Percentiles rank a stretch among this genome's conserved stretches.
These are phyloP conservation scores for Danielia reshetovae DNA, from an alignment of 805 yeast species.

Conservation along the genomic window DNA sequence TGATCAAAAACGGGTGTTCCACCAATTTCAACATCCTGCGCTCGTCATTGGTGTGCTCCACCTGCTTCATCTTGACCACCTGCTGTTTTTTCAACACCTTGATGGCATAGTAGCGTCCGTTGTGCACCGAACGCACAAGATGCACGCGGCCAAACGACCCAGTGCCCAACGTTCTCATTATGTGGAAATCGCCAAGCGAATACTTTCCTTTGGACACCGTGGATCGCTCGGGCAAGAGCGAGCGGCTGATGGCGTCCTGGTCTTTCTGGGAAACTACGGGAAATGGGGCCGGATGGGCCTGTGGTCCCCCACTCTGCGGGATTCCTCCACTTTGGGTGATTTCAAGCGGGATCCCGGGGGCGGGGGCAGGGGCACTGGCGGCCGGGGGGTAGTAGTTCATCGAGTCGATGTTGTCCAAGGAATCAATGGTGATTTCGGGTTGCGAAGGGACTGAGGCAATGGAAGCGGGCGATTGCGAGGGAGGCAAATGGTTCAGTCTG, in stretches of 20 bases:
- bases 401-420: constrained; percentile 9
- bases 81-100: constrained; percentile 54
- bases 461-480: constrained; percentile 5
- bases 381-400: constrained; percentile 12
- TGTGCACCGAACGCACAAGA: constrained; percentile 53
- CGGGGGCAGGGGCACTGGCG: not conserved
- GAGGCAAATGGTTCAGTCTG: constrained; percentile 5
- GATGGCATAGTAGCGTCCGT: constrained; percentile 58
- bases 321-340: no score
- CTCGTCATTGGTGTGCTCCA: constrained; percentile 62
- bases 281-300: no score
- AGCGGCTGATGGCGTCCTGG: constrained; percentile 14
- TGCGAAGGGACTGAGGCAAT: no score
- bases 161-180: constrained; percentile 55
- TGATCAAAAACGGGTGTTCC: constrained; percentile 56
- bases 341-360: no score
- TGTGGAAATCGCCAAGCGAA: constrained; percentile 51
- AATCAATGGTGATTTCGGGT: constrained; percentile 9
- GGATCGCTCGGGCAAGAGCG: constrained; percentile 17
- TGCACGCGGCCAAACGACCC: constrained; percentile 63
- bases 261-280: constrained; percentile 1
- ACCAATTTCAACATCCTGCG: constrained; percentile 54
- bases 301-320: no score
- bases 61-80: constrained; percentile 59
- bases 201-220: constrained; percentile 51